phyloP scores from a whole-genome alignment of 768 basidiomycete species.

The Panus rudis region DNA sequence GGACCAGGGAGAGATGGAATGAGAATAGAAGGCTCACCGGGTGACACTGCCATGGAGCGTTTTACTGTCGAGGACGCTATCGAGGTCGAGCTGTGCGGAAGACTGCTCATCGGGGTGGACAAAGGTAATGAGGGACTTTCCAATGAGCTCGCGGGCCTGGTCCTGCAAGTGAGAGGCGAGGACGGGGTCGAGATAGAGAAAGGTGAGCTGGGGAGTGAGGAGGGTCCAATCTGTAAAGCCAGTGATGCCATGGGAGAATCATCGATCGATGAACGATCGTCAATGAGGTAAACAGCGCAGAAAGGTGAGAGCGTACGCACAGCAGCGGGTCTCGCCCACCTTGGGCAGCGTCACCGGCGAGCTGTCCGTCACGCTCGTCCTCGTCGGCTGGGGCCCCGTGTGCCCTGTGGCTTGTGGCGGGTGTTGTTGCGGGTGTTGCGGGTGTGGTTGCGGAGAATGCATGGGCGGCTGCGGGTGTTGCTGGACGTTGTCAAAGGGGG shows the following conservation, averaged over 20 bases:
- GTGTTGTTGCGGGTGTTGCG: too few species aligned
- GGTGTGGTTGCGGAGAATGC: too few species aligned
- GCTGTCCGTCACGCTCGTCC: too few species aligned
- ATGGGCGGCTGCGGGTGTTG: slow-evolving; percentile 27
- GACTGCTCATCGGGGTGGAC: slow-evolving; percentile 82
- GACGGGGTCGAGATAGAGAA: slow-evolving; percentile 82
- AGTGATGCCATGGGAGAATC: slow-evolving; percentile 21
- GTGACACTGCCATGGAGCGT: slow-evolving; percentile 83
- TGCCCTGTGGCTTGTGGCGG: too few species aligned
- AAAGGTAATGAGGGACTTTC: slow-evolving; percentile 65
- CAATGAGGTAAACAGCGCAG: slow-evolving; percentile 16
- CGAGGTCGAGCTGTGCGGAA: slow-evolving; percentile 68
- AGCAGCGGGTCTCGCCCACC: slow-evolving; percentile 69
- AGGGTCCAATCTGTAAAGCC: slow-evolving; percentile 65
- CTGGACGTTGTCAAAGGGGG: slow-evolving; percentile 30
- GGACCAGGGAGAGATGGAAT: slow-evolving; percentile 7
- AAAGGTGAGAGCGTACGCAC: slow-evolving; percentile 44
- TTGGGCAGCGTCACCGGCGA: too few species aligned
- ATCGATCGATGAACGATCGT: slow-evolving; percentile 35
- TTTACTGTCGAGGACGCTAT: slow-evolving; percentile 63
- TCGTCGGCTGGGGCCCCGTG: too few species aligned
- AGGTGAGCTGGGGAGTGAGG: slow-evolving; percentile 65
- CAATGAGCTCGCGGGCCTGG: slow-evolving; percentile 63
- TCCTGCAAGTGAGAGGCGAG: slow-evolving; percentile 63
- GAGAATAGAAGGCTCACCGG: slow-evolving; percentile 34